Base-by-base conservation (phyloP, 1,139 yeast genomes). In the Diutina rugosa region DNA sequence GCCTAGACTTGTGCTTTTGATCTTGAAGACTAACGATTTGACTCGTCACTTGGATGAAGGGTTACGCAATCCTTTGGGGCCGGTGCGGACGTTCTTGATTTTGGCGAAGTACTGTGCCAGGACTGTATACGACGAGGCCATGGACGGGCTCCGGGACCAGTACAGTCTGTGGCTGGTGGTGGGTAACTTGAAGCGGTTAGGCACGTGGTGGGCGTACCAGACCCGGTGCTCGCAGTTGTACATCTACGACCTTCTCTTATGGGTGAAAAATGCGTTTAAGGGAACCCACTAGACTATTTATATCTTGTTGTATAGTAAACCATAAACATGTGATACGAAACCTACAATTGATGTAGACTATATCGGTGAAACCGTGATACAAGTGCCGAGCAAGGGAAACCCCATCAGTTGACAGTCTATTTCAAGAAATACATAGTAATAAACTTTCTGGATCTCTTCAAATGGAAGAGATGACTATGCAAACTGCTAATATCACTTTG, bases 21-120 rank as follows among this genome's bases (percentile, higher is more conserved):
- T 95, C 57, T 74, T 95, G 64, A 95, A 95, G 67, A 95, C 99
- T 0, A 93, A 95, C 67, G 99, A 95, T 72, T 75, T 95, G 58
- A 90, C 96, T 0, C 77, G 99, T 63, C 85, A 84, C 62, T 73
- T 93, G 56, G 99, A 93, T 69, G 98, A 93, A 64, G 78, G 81
- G 59, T 76, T 93, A 58, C 80, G 87, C 55, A 84, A 85, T 60
- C 96, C 97, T 0, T 72, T 91, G 55, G 98, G 98, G 0, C 87
- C 90, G 1, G 93, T 88, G 67, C 76, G 97, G 58, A 87, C 96
- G 0, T 93, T 93, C 63, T 71, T 91, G 62, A 90, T 93, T 56
- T 80, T 93, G 85, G 95, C 97, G 1, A 81, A 82, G 53, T 93
- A 93, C 68, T 93, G 98, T 72, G 91, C 97, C 0, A 73, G 74